phyloP scores from a whole-genome alignment of 495 filamentous ascomycete genomes.

The Astrothelium subdiscretum region DNA sequence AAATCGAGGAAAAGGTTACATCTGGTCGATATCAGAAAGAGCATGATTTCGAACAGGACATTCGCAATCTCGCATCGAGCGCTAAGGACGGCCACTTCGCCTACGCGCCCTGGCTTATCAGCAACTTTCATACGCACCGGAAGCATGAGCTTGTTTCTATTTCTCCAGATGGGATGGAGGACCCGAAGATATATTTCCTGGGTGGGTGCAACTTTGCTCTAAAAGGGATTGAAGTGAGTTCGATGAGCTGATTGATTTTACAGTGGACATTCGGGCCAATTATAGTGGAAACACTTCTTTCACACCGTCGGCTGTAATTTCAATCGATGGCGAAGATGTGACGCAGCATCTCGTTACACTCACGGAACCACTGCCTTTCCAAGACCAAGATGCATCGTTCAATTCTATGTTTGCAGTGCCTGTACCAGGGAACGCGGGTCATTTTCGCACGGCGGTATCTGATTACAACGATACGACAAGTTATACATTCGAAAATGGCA shows the following conservation, averaged over 20 bases:
- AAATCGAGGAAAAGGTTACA: conserved; percentile 18
- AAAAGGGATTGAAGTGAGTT: background rate
- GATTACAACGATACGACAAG: conserved; percentile 6
- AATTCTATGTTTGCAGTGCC: conserved; percentile 15
- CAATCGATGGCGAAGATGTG: conserved; percentile 28
- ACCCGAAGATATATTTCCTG: conserved; percentile 29
- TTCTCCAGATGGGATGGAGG: conserved; percentile 27
- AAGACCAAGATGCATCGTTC: conserved; percentile 33
- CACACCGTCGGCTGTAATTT: conserved; percentile 20
- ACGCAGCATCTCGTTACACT: conserved; percentile 12
- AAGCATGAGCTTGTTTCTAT: conserved; percentile 27
- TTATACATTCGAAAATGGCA: conserved; percentile 10
- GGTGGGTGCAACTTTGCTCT: conserved; percentile 17
- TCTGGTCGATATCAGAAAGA: conserved; percentile 31
- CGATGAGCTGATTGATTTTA: background rate
- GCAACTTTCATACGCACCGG: conserved; percentile 27
- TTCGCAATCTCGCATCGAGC: conserved; percentile 29
- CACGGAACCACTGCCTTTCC: conserved; percentile 14
- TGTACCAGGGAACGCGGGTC: background rate
- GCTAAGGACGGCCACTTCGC: conserved; percentile 42
- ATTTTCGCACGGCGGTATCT: background rate
- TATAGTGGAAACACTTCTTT: conserved; percentile 9
- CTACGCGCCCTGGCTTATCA: conserved; percentile 30
- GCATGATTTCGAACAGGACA: conserved; percentile 39
- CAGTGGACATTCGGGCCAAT: background rate